phyloP scores from a whole-genome alignment of 2,329 filamentous ascomycete species.

The Aspergillus sp. region DNA sequence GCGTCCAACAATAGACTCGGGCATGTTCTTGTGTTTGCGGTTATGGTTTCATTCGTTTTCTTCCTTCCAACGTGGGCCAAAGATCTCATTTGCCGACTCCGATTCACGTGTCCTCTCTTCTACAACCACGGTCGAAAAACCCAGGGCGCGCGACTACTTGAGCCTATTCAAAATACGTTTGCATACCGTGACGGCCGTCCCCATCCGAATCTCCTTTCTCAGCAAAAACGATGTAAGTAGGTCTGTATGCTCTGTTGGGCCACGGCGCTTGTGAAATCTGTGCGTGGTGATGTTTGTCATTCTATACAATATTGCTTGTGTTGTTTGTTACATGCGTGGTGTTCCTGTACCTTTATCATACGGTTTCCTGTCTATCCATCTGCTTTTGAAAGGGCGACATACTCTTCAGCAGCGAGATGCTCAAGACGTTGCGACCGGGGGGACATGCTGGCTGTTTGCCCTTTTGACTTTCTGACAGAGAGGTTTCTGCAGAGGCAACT shows the following conservation, averaged over 20 bases:
- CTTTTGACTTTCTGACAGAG: neutral
- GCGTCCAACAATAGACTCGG: slow-evolving; percentile 50
- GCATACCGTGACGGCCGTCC: slow-evolving; percentile 26
- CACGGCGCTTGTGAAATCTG: slow-evolving; percentile 25
- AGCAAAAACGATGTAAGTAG: slow-evolving; percentile 28
- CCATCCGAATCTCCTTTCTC: slow-evolving; percentile 23
- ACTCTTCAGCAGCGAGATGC: slow-evolving; percentile 17
- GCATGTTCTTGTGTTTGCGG: slow-evolving; percentile 38
- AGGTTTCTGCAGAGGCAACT: neutral
- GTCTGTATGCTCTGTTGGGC: slow-evolving; percentile 25
- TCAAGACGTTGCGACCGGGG: slow-evolving; percentile 23
- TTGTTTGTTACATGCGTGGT: slow-evolving; percentile 13
- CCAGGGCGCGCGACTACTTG: slow-evolving; percentile 18
- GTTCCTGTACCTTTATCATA: slow-evolving; percentile 16
- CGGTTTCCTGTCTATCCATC: slow-evolving; percentile 12
- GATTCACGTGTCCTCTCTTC: slow-evolving; percentile 21
- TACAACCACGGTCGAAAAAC: slow-evolving; percentile 15
- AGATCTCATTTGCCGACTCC: slow-evolving; percentile 29
- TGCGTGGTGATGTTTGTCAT: slow-evolving; percentile 21
- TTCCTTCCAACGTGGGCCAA: slow-evolving; percentile 25
- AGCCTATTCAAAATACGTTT: slow-evolving; percentile 24
- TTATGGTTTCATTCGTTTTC: slow-evolving; percentile 28
- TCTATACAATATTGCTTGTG: slow-evolving; percentile 11
- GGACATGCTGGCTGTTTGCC: slow-evolving; percentile 9
- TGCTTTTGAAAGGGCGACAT: slow-evolving; percentile 13